A percentile compares a stretch with the other conserved stretches of the same genome.
phyloP scores from a whole-genome alignment of 257 asterid species.

The Coffea canephora region DNA sequence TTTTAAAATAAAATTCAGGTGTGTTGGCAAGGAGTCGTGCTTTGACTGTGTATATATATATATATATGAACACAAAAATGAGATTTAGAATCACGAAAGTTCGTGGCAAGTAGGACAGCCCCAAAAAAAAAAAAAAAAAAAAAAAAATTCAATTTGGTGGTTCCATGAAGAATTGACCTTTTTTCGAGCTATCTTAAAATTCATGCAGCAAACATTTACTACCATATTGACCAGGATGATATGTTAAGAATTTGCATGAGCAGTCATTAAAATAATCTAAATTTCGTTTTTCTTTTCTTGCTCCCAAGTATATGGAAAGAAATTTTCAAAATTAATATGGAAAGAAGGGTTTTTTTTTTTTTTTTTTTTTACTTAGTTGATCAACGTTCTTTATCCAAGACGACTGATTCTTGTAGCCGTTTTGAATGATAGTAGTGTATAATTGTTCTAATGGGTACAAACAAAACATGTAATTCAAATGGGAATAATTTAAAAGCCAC shows the following conservation, averaged over 20 bases:
- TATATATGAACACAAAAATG: not conserved
- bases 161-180: not conserved
- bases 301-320: too few relatives aligned
- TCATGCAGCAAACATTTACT: not conserved
- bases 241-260: not conserved
- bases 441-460: not conserved
- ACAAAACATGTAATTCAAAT: not conserved
- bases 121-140: not conserved
- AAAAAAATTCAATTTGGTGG: not conserved
- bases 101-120: not conserved
- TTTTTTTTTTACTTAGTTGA: not conserved
- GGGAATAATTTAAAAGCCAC: not conserved
- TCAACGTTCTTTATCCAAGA: constrained; percentile 7
- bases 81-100: not conserved
- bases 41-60: constrained; percentile 1
- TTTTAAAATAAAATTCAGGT: not conserved
- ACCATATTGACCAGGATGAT: not conserved
- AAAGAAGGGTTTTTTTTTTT: not conserved
- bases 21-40: constrained; percentile 12
- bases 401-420: not conserved
- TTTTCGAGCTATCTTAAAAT: not conserved
- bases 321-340: not conserved
- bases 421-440: not conserved
- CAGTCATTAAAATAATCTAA: not conserved
- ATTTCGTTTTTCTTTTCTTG: not conserved